Base-by-base conservation (phyloP, 2,329 filamentous ascomycete species). In the Alternaria viburni region DNA sequence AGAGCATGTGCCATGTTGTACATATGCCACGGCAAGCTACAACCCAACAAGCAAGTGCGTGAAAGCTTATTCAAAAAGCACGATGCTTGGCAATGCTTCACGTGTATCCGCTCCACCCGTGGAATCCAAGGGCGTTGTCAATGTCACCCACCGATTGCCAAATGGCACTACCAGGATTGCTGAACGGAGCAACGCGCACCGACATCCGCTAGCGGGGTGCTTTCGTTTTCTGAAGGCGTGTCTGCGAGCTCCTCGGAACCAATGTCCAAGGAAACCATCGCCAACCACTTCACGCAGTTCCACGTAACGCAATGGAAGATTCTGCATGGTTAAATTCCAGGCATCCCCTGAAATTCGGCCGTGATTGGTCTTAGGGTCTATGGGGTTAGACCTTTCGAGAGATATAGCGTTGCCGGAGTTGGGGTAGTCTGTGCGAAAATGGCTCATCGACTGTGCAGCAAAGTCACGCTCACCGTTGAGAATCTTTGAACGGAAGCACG, bases 391-490 rank as follows among this genome's bases (percentile, higher is more conserved):
- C 21, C 62, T 69, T n/a, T 54, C 49, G 12, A 69, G 32, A 21
- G 67, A 68, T 66, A 70, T 71, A 10, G 69, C 65, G 21, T 72
- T 70, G 26, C 17, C 54, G 60, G 61, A 70, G 57, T 69, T 73
- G 9, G 54, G 45, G 45, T 65, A 68, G 23, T 66, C 64, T 19
- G 66, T 71, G 23, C 59, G 46, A 41, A 66, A 72, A 61, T 30
- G 9, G 64, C 66, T 64, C 67, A 71, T 2, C 65, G 64, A 36
- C 71, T 71, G 41, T 64, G 62, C 13, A 72, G 63, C 5, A 69
- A 21, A 23, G 41, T 49, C n/a, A 65, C 63, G 47, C 26, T 21
- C 11, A 21, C 9, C 19, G 19, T 17, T 13, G 47, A 51, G 26
- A 21, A 15, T 19, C 32, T 30, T 4, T 36, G 30, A 23, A 11